Conservation (phyloP, 257 asterid species). For the Apocynum venetum region DNA sequence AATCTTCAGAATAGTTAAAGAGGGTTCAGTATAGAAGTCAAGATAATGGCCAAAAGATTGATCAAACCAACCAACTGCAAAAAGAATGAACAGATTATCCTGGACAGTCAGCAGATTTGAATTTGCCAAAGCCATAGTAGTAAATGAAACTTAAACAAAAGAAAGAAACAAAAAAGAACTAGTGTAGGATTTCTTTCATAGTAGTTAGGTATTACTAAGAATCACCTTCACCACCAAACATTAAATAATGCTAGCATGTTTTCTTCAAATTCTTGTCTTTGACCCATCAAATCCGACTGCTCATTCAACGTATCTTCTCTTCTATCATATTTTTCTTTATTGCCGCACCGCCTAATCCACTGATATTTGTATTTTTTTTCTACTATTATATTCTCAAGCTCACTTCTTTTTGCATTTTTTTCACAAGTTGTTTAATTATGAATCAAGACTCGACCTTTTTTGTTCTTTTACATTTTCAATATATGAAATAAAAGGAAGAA, state of each 20-base stretch:
- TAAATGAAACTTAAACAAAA: not conserved
- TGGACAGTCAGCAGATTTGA: not conserved
- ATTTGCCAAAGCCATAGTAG: not conserved
- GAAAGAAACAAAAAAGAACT: not conserved
- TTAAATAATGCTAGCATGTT: not conserved
- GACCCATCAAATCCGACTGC: not conserved
- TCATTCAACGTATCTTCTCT: slow-evolving; percentile 4
- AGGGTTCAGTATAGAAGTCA: not conserved
- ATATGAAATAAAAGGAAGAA: not conserved
- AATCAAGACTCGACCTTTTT: not conserved
- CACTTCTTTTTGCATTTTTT: not conserved
- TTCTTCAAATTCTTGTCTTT: slow-evolving; percentile 3
- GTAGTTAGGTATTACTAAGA: not conserved
- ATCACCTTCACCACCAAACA: not conserved
- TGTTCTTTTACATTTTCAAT: not conserved
- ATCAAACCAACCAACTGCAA: not conserved
- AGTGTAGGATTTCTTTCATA: not conserved
- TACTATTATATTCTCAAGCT: not conserved
- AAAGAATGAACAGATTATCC: not conserved
- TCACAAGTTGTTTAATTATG: not conserved
- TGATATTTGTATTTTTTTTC: not conserved
- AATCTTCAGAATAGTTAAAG: not conserved
- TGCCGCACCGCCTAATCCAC: not conserved
- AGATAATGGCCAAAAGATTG: not conserved
- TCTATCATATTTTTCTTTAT: not conserved